Base-by-base conservation (phyloP, 2,329 filamentous ascomycete genomes). In the Ophiostoma fasciatum region DNA sequence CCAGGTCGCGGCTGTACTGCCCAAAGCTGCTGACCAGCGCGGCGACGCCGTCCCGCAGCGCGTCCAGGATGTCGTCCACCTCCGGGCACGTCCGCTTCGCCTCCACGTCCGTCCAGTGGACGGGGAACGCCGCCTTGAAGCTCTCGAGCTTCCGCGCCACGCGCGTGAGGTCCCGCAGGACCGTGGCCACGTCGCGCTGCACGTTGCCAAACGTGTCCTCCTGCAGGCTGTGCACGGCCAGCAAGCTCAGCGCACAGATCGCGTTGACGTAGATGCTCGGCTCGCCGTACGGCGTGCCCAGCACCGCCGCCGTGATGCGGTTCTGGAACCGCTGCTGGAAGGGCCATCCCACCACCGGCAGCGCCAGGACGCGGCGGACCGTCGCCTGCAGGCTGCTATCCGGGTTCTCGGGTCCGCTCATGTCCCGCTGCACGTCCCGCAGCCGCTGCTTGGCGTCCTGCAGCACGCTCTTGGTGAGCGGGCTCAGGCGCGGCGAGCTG, bases 191-290 rank as follows among this genome's bases (percentile, higher is more conserved):
- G 44, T 90, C 82, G 29, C 75, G 67, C 45, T 92, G 79, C n/a
- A 92, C 88, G 46, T 82, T 81, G 12, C 88, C 88, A 50, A 76
- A 90, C 31, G 69, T 68, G 52, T 96, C 88, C 55, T 96, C 87
- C 4, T 63, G 62, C 36, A 94, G 58, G 54, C 81, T 88, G 42
- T 71, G 70, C 4, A 83, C 68, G 1, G 82, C 71, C 20, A 96
- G 64, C 33, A 69, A 66, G 11, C 72, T 74, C 27, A 90, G 59
- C 1, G 78, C 71, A 40, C 75, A 73, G n/a, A 77, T 65, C 2
- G 82, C 79, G 51, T 88, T 75, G 34, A 80, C 57, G 45, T 84
- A 78, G 13, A 79, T 60, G 21, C 71, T 71, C 2, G 74, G 61
- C 49, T 81, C 75, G 4, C 78, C 79, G 49, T 79, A 75, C 0